Conservation (phyloP, 176 grass and related monocot genomes). For the Carex parvula region DNA sequence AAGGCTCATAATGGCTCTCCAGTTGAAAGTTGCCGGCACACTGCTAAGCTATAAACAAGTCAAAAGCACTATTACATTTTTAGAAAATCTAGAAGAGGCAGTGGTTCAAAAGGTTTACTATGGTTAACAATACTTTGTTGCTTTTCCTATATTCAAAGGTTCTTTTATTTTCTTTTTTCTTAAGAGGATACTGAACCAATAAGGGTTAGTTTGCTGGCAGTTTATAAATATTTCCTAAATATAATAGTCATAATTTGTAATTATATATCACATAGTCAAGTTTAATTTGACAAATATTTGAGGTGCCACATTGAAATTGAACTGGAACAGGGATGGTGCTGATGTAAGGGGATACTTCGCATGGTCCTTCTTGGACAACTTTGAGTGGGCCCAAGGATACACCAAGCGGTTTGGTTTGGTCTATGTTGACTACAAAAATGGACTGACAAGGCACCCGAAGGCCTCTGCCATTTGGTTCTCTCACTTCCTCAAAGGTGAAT, state of each 20-base stretch:
- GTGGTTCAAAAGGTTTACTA: too few relatives aligned
- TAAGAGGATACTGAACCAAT: not conserved
- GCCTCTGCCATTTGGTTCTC: conserved; percentile 64
- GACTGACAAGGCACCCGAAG: conserved; percentile 57
- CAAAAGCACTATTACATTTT: not conserved
- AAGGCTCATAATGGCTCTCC: not conserved
- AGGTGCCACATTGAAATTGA: not conserved
- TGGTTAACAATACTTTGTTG: too few relatives aligned
- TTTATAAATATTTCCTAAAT: not conserved
- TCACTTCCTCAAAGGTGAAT: conserved; percentile 42
- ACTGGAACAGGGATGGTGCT: conserved; percentile 49
- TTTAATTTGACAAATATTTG: not conserved
- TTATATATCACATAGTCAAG: not conserved
- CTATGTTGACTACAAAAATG: conserved; percentile 81
- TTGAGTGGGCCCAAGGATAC: conserved; percentile 82
- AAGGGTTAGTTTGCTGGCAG: not conserved
- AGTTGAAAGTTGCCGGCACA: not conserved
- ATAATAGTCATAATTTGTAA: not conserved
- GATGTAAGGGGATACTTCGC: conserved; percentile 73
- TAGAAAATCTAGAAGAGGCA: not conserved
- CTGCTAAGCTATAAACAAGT: not conserved
- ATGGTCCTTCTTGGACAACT: conserved; percentile 64
- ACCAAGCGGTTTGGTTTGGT: conserved; percentile 74
- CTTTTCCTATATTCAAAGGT: too few relatives aligned
- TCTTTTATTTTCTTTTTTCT: too few relatives aligned